These are phyloP conservation scores for Pseudocercospora pini-densiflorae DNA, from an alignment of 2,329 filamentous ascomycete species.

Conservation along the genomic window DNA sequence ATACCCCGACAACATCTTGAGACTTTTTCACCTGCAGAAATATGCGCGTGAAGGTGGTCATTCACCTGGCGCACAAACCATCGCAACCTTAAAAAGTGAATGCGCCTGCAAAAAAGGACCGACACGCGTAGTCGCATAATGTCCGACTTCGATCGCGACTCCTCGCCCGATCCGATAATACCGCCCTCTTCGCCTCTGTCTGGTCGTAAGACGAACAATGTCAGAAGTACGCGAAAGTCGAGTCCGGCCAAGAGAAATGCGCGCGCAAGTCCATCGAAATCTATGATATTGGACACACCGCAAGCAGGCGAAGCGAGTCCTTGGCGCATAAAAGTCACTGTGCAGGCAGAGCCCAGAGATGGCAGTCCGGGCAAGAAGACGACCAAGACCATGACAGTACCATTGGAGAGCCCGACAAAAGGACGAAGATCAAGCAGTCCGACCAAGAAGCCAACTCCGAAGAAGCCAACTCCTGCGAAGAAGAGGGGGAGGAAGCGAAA, in stretches of 20 bases:
- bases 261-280: constrained; percentile 48
- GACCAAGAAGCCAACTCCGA: constrained; percentile 21
- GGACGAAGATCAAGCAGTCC: constrained; percentile 27
- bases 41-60: not conserved
- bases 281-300: constrained; percentile 50
- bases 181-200: constrained; percentile 40
- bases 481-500: constrained; percentile 35
- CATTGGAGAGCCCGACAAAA: constrained; percentile 42
- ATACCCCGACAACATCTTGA: not conserved
- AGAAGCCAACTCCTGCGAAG: constrained; percentile 1
- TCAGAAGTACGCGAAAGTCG: constrained; percentile 7
- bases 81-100: not conserved
- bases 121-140: constrained; percentile 2
- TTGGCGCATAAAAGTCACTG: constrained; percentile 56
- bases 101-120: not conserved
- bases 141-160: constrained; percentile 26
- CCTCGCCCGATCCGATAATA: constrained; percentile 42
- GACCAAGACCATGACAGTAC: constrained; percentile 44
- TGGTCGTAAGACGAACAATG: constrained; percentile 13
- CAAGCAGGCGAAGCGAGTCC: constrained; percentile 46
- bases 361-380: constrained; percentile 25
- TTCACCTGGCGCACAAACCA: not conserved
- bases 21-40: not conserved
- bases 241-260: constrained; percentile 17
- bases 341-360: constrained; percentile 51